A percentile compares a stretch with the other conserved stretches of the same genome.
phyloP scores from a whole-genome alignment of 1,284 basidiomycete species.

The Moniliophthora roreri region DNA sequence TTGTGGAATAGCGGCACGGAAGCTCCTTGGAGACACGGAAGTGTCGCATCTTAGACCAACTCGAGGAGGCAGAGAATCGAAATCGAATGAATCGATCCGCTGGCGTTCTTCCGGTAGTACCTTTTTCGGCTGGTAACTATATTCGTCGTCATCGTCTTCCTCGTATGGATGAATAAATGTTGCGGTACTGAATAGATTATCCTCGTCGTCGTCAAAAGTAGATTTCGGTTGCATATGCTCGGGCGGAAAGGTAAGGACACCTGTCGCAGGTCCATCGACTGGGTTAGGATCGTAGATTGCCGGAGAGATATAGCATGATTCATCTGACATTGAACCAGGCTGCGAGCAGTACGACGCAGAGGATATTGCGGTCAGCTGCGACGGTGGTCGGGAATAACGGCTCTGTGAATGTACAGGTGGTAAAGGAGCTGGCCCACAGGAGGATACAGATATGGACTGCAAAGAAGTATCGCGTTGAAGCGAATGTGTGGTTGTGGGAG shows the following conservation, averaged over 20 bases:
- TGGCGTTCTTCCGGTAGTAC: slow-evolving; percentile 36
- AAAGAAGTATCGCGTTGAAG: slow-evolving; percentile 12
- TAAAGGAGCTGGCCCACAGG: slow-evolving; percentile 26
- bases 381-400: slow-evolving; percentile 20
- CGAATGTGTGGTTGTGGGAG: slow-evolving; percentile 16
- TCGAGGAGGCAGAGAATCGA: slow-evolving; percentile 50
- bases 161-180: slow-evolving; percentile 57
- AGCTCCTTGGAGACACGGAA: too few species aligned
- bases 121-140: slow-evolving; percentile 27
- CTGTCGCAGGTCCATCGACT: slow-evolving; percentile 54
- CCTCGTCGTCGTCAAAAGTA: slow-evolving; percentile 19
- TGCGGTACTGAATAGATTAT: slow-evolving; percentile 44
- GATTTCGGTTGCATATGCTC: slow-evolving; percentile 26
- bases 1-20: slow-evolving; percentile 4
- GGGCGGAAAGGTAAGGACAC: slow-evolving; percentile 28
- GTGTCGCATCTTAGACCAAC: slow-evolving; percentile 7
- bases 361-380: slow-evolving; percentile 23
- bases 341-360: slow-evolving; percentile 22
- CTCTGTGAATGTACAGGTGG: slow-evolving; percentile 26
- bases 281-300: slow-evolving; percentile 62
- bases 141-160: slow-evolving; percentile 31
- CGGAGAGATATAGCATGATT: slow-evolving; percentile 57
- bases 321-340: slow-evolving; percentile 20
- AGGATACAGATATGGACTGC: slow-evolving; percentile 16
- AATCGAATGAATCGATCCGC: slow-evolving; percentile 52